Evolutionary conservation across 2,329 filamentous ascomycete genomes (phyloP).

Genomic region (Clonostachys sp.): DNA sequence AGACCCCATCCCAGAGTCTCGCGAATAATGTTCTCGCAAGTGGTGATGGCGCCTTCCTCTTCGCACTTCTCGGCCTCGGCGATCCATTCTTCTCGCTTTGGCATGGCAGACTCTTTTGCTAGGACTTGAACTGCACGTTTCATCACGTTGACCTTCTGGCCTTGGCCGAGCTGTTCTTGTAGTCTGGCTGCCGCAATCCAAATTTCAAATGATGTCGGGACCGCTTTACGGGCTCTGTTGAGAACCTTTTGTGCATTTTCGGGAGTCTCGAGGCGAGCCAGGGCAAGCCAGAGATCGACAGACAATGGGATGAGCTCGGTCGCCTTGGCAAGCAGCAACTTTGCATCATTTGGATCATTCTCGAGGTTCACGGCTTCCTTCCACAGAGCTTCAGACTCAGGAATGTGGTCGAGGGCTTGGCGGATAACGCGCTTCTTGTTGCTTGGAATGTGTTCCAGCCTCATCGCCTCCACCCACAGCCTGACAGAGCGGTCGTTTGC

Average conservation of each 20-base stretch:
- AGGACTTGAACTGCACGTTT: conserved; percentile 86
- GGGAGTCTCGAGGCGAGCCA: conserved; percentile 83
- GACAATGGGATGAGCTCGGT: conserved; percentile 93
- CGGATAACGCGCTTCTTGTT: conserved; percentile 91
- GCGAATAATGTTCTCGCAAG: conserved; percentile 83
- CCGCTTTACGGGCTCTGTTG: conserved; percentile 89
- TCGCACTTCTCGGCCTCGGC: conserved; percentile 92
- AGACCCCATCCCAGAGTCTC: conserved; percentile 91
- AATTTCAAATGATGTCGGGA: conserved; percentile 89
- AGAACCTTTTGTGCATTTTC: conserved; percentile 93
- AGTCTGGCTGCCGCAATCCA: conserved; percentile 93
- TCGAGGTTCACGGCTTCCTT: conserved; percentile 96
- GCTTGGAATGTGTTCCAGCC: conserved; percentile 74
- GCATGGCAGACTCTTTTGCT: conserved; percentile 89
- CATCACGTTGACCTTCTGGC: conserved; percentile 84
- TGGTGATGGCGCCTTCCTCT: conserved; percentile 80
- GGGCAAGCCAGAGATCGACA: conserved; percentile 89
- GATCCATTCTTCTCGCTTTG: conserved; percentile 97
- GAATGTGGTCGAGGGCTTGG: conserved; percentile 86
- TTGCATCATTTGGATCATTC: conserved; percentile 83
- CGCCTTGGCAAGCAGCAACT: conserved; percentile 85
- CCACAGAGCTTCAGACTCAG: conserved; percentile 95
- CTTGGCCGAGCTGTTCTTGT: conserved; percentile 81
- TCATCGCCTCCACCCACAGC: conserved; percentile 94
- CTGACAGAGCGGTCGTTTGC: conserved; percentile 84